Conservation (phyloP, 495 filamentous ascomycete genomes). For the Hypoxylon intermedium region DNA sequence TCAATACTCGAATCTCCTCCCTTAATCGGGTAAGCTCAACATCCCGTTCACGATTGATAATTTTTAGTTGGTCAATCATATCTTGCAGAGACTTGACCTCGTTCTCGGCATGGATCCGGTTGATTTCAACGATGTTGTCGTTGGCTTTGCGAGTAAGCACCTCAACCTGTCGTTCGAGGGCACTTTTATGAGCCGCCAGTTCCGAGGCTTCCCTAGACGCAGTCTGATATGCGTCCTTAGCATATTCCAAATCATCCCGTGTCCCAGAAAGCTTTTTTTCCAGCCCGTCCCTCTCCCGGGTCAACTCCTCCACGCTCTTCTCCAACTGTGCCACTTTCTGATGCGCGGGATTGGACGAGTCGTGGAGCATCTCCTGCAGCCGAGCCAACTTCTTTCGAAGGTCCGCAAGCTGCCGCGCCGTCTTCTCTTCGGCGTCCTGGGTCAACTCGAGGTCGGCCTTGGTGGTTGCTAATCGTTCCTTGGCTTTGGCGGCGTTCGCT, state of each 20-base stretch:
- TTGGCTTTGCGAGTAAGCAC: slow-evolving; percentile 58
- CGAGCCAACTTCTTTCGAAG: slow-evolving; percentile 60
- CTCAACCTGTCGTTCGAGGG: slow-evolving; percentile 56
- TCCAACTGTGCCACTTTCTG: slow-evolving; percentile 56
- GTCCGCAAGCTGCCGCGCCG: slow-evolving; percentile 55
- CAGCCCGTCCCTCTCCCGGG: slow-evolving; percentile 58
- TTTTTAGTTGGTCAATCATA: slow-evolving; percentile 61
- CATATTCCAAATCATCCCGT: slow-evolving; percentile 66
- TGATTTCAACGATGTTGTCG: slow-evolving; percentile 59
- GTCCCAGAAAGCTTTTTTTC: too few relatives aligned
- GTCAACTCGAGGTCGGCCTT: slow-evolving; percentile 47
- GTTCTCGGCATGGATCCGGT: slow-evolving; percentile 57
- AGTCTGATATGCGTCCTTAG: slow-evolving; percentile 67
- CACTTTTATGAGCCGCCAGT: slow-evolving; percentile 57
- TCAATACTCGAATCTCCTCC: slow-evolving; percentile 48
- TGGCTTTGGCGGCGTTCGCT: slow-evolving; percentile 39
- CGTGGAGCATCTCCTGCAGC: slow-evolving; percentile 54
- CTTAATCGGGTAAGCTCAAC: slow-evolving; percentile 57
- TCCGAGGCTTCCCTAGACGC: slow-evolving; percentile 64
- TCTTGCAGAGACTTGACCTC: slow-evolving; percentile 38
- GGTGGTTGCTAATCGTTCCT: slow-evolving; percentile 23
- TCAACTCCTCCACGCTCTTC: slow-evolving; percentile 46
- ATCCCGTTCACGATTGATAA: slow-evolving; percentile 64
- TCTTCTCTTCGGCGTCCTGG: too few relatives aligned
- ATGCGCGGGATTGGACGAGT: slow-evolving; percentile 55